A percentile compares a stretch with the other conserved stretches of the same genome.
These are phyloP conservation scores for Aaosphaeria arxii DNA, from an alignment of 2,329 filamentous ascomycete species.

Conservation along the genomic window DNA sequence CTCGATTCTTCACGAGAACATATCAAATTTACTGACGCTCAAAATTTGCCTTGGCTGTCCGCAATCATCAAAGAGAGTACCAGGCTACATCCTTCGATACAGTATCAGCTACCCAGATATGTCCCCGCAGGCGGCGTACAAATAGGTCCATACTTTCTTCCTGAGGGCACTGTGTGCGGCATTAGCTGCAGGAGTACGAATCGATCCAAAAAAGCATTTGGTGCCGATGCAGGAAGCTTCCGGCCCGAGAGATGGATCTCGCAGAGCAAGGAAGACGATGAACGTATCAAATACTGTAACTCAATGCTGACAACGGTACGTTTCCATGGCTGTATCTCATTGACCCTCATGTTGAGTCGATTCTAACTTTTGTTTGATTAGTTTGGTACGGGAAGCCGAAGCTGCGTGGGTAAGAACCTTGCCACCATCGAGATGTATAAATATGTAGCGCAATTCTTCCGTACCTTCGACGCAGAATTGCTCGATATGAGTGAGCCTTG, in stretches of 20 bases:
- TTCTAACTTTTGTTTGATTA: neutral
- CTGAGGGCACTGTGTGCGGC: neutral
- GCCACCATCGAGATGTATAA: neutral
- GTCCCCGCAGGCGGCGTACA: neutral
- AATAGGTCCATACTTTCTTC: neutral
- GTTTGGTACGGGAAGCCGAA: neutral
- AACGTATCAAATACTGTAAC: neutral
- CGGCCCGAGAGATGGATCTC: slow-evolving; percentile 31
- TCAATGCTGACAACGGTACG: neutral
- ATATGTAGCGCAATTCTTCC: neutral
- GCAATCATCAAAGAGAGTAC: neutral
- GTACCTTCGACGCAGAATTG: neutral
- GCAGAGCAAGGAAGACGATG: neutral
- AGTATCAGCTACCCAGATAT: neutral
- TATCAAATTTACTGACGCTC: neutral
- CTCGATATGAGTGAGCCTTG: neutral
- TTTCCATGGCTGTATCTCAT: neutral
- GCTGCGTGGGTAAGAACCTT: neutral
- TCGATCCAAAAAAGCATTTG: slow-evolving; percentile 6
- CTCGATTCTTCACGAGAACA: neutral
- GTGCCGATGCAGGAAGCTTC: slow-evolving; percentile 42
- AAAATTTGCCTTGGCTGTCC: neutral
- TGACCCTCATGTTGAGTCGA: neutral
- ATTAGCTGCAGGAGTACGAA: neutral
- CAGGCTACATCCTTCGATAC: neutral